These are phyloP conservation scores for Pseudonitzschia multiseries DNA, from an alignment of 108 stramenopile genomes.

Conservation along the genomic window DNA sequence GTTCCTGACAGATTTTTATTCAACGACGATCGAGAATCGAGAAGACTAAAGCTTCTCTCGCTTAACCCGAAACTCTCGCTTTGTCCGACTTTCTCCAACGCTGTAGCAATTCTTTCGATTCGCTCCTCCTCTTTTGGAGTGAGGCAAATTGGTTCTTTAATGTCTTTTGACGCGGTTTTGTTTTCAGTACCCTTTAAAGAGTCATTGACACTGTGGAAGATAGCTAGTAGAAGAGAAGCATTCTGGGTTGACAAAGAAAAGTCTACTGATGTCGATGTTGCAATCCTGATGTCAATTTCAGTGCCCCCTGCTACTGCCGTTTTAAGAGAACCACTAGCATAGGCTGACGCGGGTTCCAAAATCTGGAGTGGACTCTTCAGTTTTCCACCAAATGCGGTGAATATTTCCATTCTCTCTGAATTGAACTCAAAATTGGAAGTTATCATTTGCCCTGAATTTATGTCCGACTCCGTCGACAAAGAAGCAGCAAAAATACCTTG, in stretches of 20 bases:
- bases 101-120: slow-evolving; percentile 58
- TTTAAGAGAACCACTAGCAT: slow-evolving; percentile 50
- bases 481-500: slow-evolving; percentile 62
- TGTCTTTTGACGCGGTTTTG: slow-evolving; percentile 9
- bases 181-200: slow-evolving; percentile 33
- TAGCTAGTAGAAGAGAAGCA: slow-evolving; percentile 69
- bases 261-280: slow-evolving; percentile 62
- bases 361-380: slow-evolving; percentile 76
- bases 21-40: slow-evolving; percentile 1
- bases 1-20: neutral
- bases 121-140: slow-evolving; percentile 47
- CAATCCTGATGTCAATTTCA: slow-evolving; percentile 61
- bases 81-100: slow-evolving; percentile 38
- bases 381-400: slow-evolving; percentile 71
- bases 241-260: slow-evolving; percentile 80
- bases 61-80: neutral
- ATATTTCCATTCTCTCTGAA: slow-evolving; percentile 72
- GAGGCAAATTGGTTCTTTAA: slow-evolving; percentile 30
- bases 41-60: slow-evolving; percentile 16
- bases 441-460: slow-evolving; percentile 29
- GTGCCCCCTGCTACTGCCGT: slow-evolving; percentile 24
- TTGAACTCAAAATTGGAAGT: slow-evolving; percentile 51
- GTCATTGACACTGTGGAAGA: slow-evolving; percentile 55
- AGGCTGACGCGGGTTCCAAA: slow-evolving; percentile 67
- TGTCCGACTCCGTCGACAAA: slow-evolving; percentile 22